Base-by-base conservation (phyloP, 176 grass and related monocot genomes). In the Paspalum notatum region DNA sequence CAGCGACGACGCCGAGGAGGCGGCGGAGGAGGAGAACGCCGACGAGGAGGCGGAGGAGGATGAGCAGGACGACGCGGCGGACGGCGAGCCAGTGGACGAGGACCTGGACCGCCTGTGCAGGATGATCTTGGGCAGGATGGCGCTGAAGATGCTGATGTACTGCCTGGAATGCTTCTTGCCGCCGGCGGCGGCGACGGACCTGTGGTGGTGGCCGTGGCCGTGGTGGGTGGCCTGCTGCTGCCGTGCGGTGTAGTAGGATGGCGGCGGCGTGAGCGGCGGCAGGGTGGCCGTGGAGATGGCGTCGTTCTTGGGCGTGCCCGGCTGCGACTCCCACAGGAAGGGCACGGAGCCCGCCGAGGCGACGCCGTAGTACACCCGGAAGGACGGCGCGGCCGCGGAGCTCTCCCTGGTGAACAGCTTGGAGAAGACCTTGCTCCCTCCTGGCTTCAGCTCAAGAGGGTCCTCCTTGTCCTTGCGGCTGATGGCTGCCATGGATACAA, bases 281-380 rank as follows among this genome's bases (percentile, higher is more conserved):
- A 78, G 55, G 9, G 71, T 18, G 57, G 32, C 12, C 2, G 76
- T 38, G 53, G 66, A 64, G 47, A 55, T 5, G 76, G 83, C 49
- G 72, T 91, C 66, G 54, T 88, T 79, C 80, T 97, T 97, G 63
- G 93, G 93, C 12, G 85, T 97, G 22, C 94, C 94, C n/a, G 94
- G 93, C 85, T 91, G 90, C 21, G 94, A 91, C 72, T 97, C 94
- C 94, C 93, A 97, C 40, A 91, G 11, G 85, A 97, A 97, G 4
- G 91, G 94, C 54, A 97, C 90, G 6, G 94, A 79, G 18, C 91
- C 94, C 5, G 91, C 78, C 2, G 90, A 86, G 11, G 91, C 83
- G 49, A 86, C 88, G 71, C 94, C 86, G 72, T 97, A 97, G 88
- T 97, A 97, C 37, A 97, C 94, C 45, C 88, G 70, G 75, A 91